Conservation (phyloP, 352 stramenopile species). For the Phytophthora cactorum region DNA sequence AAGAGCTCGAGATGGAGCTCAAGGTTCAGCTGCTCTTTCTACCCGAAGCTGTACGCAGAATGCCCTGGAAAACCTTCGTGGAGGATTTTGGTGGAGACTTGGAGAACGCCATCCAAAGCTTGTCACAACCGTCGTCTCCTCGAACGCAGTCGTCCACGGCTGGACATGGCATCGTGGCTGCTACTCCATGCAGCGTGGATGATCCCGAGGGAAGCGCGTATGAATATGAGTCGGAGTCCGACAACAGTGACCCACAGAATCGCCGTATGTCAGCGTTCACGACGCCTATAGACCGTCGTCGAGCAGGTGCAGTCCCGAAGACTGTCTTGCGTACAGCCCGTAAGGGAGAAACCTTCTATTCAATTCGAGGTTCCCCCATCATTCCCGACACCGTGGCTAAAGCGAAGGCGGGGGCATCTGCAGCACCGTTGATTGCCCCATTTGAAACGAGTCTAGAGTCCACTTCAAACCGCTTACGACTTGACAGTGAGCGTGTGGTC, state of each 20-base stretch:
- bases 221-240: conserved; percentile 8
- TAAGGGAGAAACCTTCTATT: conserved; percentile 81
- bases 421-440: conserved; percentile 63
- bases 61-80: conserved; percentile 84
- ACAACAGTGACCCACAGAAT: conserved; percentile 16
- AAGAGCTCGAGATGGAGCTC: conserved; percentile 77
- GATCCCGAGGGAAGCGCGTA: conserved; percentile 26
- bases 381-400: conserved; percentile 62
- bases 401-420: conserved; percentile 48
- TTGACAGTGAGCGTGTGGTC: conserved; percentile 65
- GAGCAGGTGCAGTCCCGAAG: conserved; percentile 13
- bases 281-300: conserved; percentile 45
- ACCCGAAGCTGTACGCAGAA: conserved; percentile 70
- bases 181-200: conserved; percentile 43
- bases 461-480: conserved; percentile 59
- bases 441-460: conserved; percentile 56
- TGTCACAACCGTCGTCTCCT: conserved; percentile 37
- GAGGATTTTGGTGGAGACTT: conserved; percentile 80
- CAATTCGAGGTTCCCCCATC: conserved; percentile 71
- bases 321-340: conserved; percentile 71
- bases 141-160: conserved; percentile 18
- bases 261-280: conserved; percentile 43
- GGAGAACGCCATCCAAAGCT: conserved; percentile 74
- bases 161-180: conserved; percentile 46
- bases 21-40: conserved; percentile 83